Conservation (phyloP, 306 rosid species). For the Lotus japonicus region DNA sequence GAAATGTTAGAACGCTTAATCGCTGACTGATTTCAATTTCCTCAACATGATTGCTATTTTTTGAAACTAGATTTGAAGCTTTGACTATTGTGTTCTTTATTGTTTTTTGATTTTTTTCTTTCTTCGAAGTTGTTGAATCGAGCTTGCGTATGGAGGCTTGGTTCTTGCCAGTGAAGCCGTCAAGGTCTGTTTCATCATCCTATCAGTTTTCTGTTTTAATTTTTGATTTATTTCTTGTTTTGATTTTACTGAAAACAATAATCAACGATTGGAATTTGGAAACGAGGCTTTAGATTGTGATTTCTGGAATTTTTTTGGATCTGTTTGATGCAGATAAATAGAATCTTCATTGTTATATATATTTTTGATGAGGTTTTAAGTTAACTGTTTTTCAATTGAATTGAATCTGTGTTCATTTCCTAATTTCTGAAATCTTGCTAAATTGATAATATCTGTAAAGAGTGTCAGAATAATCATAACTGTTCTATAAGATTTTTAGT, state of each 20-base stretch:
- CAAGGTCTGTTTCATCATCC: slow-evolving; percentile 27
- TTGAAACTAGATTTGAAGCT: slow-evolving; percentile 17
- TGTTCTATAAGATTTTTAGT: not conserved
- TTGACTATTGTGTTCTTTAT: slow-evolving; percentile 19
- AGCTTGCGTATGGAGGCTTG: slow-evolving; percentile 36
- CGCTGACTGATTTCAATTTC: not conserved
- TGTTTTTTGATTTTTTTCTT: not conserved
- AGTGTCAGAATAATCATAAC: not conserved
- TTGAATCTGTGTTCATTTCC: slow-evolving; percentile 1
- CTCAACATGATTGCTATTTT: not conserved
- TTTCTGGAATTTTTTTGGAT: not conserved
- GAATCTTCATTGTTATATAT: not conserved
- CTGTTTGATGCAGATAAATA: not conserved
- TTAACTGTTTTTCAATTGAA: no score
- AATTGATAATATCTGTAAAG: not conserved
- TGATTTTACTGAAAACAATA: not conserved
- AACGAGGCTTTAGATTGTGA: not conserved
- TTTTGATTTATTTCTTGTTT: not conserved
- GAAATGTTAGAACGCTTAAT: slow-evolving; percentile 20
- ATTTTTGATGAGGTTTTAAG: no score
- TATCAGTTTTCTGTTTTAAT: not conserved
- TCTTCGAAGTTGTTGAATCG: slow-evolving; percentile 33
- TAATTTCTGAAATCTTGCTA: not conserved
- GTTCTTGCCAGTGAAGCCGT: slow-evolving; percentile 22
- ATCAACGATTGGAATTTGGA: not conserved